Evolutionary conservation across 441 rosid genomes (phyloP).

Genomic region (Gossypium schwendimanii): DNA sequence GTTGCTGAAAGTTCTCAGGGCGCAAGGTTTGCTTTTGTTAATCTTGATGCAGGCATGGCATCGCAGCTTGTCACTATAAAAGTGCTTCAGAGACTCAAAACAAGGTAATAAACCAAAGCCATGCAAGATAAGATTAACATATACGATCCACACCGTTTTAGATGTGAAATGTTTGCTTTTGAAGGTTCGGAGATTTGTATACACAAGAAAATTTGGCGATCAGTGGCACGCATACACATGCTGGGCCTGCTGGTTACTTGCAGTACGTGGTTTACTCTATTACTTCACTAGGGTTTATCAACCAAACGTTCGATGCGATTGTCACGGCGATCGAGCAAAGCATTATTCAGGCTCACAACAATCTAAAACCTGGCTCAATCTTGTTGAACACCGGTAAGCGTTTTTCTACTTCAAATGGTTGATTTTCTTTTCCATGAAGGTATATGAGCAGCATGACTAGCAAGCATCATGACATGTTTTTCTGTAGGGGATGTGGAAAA

Average conservation of each 20-base stretch:
- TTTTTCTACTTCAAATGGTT: background rate
- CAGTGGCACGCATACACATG: conserved; percentile 57
- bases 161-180: background rate
- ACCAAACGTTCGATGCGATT: conserved; percentile 48
- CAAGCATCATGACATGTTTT: background rate
- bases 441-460: background rate
- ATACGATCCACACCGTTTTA: background rate
- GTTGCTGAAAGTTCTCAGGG: conserved; percentile 38
- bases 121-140: background rate
- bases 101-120: conserved; percentile 33
- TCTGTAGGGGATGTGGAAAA: conserved; percentile 37
- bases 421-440: background rate
- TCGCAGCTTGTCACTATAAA: conserved; percentile 49
- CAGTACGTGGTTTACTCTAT: conserved; percentile 43
- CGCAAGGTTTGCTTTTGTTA: conserved; percentile 48
- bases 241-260: conserved; percentile 62
- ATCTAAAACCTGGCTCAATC: conserved; percentile 40
- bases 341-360: conserved; percentile 46
- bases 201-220: conserved; percentile 46
- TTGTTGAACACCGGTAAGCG: conserved; percentile 36
- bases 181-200: conserved; percentile 46
- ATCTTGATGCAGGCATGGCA: conserved; percentile 66
- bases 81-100: conserved; percentile 38
- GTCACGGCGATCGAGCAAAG: conserved; percentile 44
- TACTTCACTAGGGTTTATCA: conserved; percentile 48